Base-by-base conservation (phyloP, 2,329 filamentous ascomycete species). In the Ramichloridium luteum region DNA sequence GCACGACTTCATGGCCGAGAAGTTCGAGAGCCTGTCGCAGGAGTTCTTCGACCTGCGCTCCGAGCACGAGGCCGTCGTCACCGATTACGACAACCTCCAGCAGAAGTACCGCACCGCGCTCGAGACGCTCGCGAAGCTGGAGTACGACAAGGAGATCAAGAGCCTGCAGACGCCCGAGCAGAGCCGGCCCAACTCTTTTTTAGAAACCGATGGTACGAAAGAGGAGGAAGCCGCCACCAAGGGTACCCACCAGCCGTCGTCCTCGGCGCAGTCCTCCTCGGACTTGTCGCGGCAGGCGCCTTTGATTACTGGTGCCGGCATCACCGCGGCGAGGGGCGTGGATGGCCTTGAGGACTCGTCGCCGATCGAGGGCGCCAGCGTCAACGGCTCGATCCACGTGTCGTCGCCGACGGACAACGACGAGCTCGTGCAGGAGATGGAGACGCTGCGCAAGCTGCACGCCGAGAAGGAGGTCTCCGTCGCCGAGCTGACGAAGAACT, bases 21-120 rank as follows among this genome's bases (percentile, higher is more conserved):
- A 96, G 60, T 72, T 96, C 10, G 88, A 96, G 49, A 78, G 69
- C 23, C 80, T 96, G 25, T 90, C 80, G 0, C 84, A 93, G 53
- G 90, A 98, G 58, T 75, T 98, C 2, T 72, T 93, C 35, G 83
- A 90, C 47, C 71, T 98, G 31, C 80, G 82, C 11, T 77, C 92
- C 25, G 85, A 94, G 57, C 90, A 98, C 48, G 88, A 96, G 54
- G 66, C 70, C 6, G 88, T 84, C 0, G 54, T 93, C 12, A 76
- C 70, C 41, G 84, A 96, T 36, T 88, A 78, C 47, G 81, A 92
- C 41, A 60, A 75, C 27, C 75, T 98, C 15, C 77, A 85, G 35
- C 68, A 75, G 45, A 96, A 93, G 57, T 98, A 98, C 47, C 83
- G 93, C 49, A 79, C 93, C 49, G 81, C 86, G 4, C 64, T 98